A percentile compares a stretch with the other conserved stretches of the same genome.
phyloP scores from a whole-genome alignment of 306 rosid genomes.

The Citrullus mucosospermus region DNA sequence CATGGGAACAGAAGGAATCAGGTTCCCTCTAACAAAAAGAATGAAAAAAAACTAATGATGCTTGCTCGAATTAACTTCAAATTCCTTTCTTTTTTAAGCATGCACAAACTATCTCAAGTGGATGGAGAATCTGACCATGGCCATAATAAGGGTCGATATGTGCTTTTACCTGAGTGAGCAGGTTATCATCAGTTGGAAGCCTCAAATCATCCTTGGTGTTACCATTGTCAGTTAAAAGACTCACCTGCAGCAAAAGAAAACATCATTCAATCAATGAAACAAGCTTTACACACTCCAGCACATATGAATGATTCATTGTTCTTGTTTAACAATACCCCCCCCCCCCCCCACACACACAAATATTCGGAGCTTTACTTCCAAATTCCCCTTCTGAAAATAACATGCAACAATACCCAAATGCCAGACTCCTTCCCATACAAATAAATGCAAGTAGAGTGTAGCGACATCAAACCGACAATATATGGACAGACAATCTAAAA shows the following conservation, averaged over 20 bases:
- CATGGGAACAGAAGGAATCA: background rate
- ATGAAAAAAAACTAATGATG: background rate
- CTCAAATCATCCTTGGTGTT: slow-evolving; percentile 23
- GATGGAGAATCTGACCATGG: background rate
- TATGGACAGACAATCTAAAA: background rate
- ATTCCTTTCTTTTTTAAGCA: background rate
- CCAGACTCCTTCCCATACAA: background rate
- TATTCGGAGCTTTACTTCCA: background rate
- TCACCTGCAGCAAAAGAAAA: slow-evolving; percentile 4
- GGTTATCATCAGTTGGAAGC: slow-evolving; percentile 17
- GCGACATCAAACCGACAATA: too few relatives aligned
- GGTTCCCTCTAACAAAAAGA: background rate
- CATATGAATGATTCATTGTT: background rate
- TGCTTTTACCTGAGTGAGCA: slow-evolving; percentile 19
- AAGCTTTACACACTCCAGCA: background rate
- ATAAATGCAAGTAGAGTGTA: background rate
- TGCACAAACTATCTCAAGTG: background rate
- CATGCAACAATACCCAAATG: background rate
- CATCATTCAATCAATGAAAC: background rate
- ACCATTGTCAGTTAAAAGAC: slow-evolving; percentile 21
- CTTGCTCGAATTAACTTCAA: background rate
- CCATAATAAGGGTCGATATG: background rate
- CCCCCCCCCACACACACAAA: background rate
- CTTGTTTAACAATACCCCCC: background rate
- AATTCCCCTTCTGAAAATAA: background rate